Evolutionary conservation across 169 alveolate species (phyloP).

Genomic region (Cryptosporidium xiaoi): DNA sequence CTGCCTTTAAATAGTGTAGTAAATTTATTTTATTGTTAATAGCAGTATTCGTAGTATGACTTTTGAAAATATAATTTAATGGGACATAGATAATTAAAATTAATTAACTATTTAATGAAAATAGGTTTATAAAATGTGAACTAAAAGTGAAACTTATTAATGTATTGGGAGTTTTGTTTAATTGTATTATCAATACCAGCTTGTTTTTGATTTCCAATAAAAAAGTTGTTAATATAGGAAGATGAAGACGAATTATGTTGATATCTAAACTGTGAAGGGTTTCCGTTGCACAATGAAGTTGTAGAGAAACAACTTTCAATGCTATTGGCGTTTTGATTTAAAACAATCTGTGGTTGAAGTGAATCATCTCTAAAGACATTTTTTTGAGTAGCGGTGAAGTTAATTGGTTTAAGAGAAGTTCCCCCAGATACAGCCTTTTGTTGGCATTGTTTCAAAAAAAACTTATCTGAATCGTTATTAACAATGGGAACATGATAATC

Average conservation of each 20-base stretch:
- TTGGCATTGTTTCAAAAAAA: no score
- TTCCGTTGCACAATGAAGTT: background rate
- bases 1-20: no score
- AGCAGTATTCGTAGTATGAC: no score
- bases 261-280: constrained; percentile 7
- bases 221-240: background rate
- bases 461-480: background rate
- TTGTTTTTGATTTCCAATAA: constrained; percentile 9
- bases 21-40: no score
- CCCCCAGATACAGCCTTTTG: background rate
- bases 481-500: no score
- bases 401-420: constrained; percentile 19
- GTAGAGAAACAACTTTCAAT: background rate
- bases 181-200: constrained; percentile 17
- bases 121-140: background rate
- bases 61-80: no score
- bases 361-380: background rate
- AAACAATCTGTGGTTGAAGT: background rate
- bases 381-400: background rate
- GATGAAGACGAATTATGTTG: background rate
- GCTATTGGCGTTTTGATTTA: background rate
- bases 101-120: no score
- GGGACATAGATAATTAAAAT: no score
- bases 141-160: constrained; percentile 30
- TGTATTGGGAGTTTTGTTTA: constrained; percentile 5